phyloP scores from a whole-genome alignment of 768 basidiomycete genomes.

The Kwoniella bestiolae region DNA sequence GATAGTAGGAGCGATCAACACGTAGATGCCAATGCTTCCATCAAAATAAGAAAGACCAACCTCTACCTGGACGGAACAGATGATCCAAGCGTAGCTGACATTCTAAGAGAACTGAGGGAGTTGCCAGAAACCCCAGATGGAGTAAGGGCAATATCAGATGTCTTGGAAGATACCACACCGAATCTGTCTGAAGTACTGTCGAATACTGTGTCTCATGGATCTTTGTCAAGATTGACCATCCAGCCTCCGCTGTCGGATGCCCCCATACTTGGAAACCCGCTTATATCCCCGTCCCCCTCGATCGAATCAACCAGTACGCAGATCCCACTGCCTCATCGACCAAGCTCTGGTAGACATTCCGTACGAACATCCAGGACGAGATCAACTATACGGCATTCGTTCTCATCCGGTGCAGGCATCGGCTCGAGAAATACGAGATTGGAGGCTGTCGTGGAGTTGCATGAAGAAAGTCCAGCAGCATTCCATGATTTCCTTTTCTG shows the following conservation, averaged over 20 bases:
- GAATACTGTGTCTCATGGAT: not conserved
- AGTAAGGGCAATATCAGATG: not conserved
- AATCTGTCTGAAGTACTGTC: constrained; percentile 6
- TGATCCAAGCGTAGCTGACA: constrained; percentile 33
- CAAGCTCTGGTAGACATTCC: not conserved
- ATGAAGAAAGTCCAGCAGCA: constrained; percentile 85
- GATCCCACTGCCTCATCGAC: not conserved
- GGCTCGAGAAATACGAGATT: constrained; percentile 40
- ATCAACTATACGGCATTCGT: constrained; percentile 36
- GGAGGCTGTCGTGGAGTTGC: constrained; percentile 84
- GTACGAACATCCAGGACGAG: constrained; percentile 1
- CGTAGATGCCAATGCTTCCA: not conserved
- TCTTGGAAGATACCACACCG: constrained; percentile 5
- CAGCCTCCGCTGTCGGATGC: not conserved
- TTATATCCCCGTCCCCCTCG: not conserved
- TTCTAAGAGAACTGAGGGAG: constrained; percentile 37
- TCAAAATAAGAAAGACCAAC: constrained; percentile 5
- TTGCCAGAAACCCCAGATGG: constrained; percentile 25
- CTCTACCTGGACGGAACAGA: constrained; percentile 40
- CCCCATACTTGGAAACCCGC: not conserved
- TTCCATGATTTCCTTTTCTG: constrained; percentile 94
- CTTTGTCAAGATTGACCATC: not conserved
- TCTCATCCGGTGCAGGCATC: constrained; percentile 24
- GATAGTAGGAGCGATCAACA: not conserved
- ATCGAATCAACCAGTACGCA: not conserved